phyloP scores from a whole-genome alignment of 441 rosid species.

The Brassica balearica region DNA sequence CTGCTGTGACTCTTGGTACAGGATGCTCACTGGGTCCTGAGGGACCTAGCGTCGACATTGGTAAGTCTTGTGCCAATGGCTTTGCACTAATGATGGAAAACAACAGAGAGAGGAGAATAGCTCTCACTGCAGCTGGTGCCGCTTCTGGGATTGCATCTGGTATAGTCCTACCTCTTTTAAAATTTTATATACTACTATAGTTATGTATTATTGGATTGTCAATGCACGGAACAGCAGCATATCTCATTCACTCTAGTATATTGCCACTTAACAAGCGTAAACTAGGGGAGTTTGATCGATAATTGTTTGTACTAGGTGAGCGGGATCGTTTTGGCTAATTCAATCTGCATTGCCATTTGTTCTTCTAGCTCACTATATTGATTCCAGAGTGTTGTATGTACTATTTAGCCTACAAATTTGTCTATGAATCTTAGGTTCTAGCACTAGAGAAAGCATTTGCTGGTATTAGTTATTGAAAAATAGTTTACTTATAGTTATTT shows the following conservation, averaged over 20 bases:
- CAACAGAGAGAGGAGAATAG: constrained; percentile 91
- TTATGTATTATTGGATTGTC: background rate
- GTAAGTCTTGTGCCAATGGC: constrained; percentile 93
- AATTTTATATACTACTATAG: background rate
- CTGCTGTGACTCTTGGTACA: constrained; percentile 93
- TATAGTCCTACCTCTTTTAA: constrained; percentile 29
- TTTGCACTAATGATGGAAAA: constrained; percentile 93
- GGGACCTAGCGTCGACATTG: constrained; percentile 97
- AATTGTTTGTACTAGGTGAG: too few relatives aligned
- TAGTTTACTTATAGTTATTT: constrained; percentile 4
- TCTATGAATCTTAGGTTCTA: constrained; percentile 18
- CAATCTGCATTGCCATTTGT: background rate
- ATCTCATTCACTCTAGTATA: constrained; percentile 7
- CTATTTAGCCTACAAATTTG: constrained; percentile 6
- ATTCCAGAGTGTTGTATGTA: background rate
- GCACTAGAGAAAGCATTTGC: background rate
- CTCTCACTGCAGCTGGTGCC: constrained; percentile 98
- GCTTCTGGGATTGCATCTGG: constrained; percentile 98
- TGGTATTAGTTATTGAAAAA: background rate
- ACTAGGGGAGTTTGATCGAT: background rate
- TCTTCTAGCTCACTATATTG: background rate
- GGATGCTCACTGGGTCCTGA: constrained; percentile 98
- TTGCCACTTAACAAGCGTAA: background rate
- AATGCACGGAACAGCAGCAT: constrained; percentile 2
- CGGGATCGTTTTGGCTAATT: too few relatives aligned